Evolutionary conservation across 2,329 filamentous ascomycete genomes (phyloP).

Genomic region (Nigrospora oryzae): DNA sequence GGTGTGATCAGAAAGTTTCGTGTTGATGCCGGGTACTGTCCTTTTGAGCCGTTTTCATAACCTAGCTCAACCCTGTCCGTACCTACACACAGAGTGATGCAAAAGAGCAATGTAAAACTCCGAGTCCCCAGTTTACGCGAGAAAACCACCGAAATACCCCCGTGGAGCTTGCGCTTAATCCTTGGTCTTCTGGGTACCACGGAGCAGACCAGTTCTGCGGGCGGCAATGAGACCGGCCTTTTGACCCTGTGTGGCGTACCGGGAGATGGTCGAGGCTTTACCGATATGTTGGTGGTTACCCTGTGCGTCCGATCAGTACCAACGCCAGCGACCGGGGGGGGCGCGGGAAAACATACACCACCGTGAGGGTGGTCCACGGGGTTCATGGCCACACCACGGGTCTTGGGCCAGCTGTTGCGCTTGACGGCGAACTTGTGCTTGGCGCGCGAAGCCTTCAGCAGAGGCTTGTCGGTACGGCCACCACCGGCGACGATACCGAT

Average conservation of each 20-base stretch:
- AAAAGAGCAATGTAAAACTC: conserved; percentile 54
- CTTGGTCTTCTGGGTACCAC: conserved; percentile 99
- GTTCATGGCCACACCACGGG: conserved; percentile 99
- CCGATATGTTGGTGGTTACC: conserved; percentile 99
- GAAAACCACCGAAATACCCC: conserved; percentile 28
- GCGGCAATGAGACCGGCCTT: conserved; percentile 99
- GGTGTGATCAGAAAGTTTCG: conserved; percentile 13
- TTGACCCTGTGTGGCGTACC: conserved; percentile 96
- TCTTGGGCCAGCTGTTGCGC: conserved; percentile 99
- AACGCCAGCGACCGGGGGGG: too few species aligned
- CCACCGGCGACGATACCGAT: conserved; percentile 99
- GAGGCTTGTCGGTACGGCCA: conserved; percentile 98
- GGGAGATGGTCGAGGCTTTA: conserved; percentile 99
- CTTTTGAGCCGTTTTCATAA: conserved; percentile 25
- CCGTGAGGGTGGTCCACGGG: conserved; percentile 98
- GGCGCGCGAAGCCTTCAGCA: conserved; percentile 98
- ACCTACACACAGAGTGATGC: conserved; percentile 38
- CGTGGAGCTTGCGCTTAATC: conserved; percentile 54
- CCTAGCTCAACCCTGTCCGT: conserved; percentile 27
- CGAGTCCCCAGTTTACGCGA: conserved; percentile 50
- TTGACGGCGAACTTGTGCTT: conserved; percentile 99
- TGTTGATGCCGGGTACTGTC: conserved; percentile 24
- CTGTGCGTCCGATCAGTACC: conserved; percentile 37
- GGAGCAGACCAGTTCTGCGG: conserved; percentile 98
- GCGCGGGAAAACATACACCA: conserved; percentile 51